A percentile compares a stretch with the other conserved stretches of the same genome.
Conservation (phyloP, 1,284 basidiomycete species). For the Trametes hirsuta region DNA sequence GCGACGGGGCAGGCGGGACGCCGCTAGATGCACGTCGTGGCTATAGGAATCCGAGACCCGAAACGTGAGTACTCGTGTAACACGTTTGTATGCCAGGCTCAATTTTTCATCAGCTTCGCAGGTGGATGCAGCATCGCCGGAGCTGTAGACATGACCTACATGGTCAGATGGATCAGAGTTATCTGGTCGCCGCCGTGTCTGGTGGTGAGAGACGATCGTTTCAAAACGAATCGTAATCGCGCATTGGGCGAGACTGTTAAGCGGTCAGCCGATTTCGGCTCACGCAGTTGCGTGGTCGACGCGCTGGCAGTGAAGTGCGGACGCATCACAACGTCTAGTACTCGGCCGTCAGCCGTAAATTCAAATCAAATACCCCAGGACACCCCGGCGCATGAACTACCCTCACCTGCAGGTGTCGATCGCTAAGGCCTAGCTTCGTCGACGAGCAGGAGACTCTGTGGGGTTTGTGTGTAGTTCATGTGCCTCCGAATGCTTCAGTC, state of each 20-base stretch:
- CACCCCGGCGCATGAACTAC: conserved; percentile 5
- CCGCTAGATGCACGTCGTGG: not conserved
- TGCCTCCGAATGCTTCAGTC: not conserved
- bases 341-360: conserved; percentile 1
- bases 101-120: not conserved
- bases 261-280: not conserved
- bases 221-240: no score
- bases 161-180: no score
- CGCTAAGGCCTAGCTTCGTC: conserved; percentile 2
- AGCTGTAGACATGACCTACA: no score
- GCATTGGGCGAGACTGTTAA: no score
- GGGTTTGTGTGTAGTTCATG: not conserved
- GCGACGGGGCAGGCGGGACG: not conserved
- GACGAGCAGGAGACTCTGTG: conserved; percentile 2
- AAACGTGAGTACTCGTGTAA: not conserved
- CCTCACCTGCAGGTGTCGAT: not conserved
- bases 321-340: not conserved
- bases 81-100: no score
- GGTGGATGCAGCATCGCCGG: not conserved
- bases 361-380: conserved; percentile 28
- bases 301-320: not conserved
- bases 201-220: no score
- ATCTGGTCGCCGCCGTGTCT: no score
- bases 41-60: conserved; percentile 8
- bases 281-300: not conserved